Percentiles rank a stretch among this genome's conserved stretches.
These are phyloP conservation scores for Bolboschoenoplectus hybrid DNA, from an alignment of 202 grass and related monocot species.

Conservation along the genomic window DNA sequence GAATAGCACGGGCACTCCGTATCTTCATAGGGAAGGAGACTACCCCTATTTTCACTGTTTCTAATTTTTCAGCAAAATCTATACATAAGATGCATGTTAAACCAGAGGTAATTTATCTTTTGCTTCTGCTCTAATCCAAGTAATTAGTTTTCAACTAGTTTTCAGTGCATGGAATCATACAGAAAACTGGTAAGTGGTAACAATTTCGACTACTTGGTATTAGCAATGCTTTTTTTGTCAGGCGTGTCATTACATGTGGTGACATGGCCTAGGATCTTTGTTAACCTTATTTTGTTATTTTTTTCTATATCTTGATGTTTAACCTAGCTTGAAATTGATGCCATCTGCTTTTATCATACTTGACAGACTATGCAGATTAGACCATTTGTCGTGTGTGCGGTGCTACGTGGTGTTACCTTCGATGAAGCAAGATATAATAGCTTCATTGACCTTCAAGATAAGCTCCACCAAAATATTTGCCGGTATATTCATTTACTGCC, in stretches of 20 bases:
- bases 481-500: slow-evolving; percentile 53
- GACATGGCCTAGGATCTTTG: not conserved
- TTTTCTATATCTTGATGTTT: not conserved
- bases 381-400: slow-evolving; percentile 83
- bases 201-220: not conserved
- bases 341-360: slow-evolving; percentile 33
- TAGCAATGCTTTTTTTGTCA: not conserved
- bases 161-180: not conserved
- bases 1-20: slow-evolving; percentile 71
- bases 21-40: slow-evolving; percentile 67
- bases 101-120: slow-evolving; percentile 57
- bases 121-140: not conserved
- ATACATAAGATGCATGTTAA: slow-evolving; percentile 80
- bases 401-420: slow-evolving; percentile 81
- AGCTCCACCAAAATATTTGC: slow-evolving; percentile 99
- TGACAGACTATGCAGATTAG: slow-evolving; percentile 83
- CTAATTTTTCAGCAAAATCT: slow-evolving; percentile 47
- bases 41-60: slow-evolving; percentile 59
- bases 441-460: slow-evolving; percentile 98
- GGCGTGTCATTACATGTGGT: not conserved
- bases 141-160: not conserved
- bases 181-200: not conserved
- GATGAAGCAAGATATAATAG: slow-evolving; percentile 94
- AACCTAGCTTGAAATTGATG: not conserved
- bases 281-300: not conserved